Evolutionary conservation across 1,139 yeast genomes (phyloP).

Genomic region (Wickerhamomyces sp.): DNA sequence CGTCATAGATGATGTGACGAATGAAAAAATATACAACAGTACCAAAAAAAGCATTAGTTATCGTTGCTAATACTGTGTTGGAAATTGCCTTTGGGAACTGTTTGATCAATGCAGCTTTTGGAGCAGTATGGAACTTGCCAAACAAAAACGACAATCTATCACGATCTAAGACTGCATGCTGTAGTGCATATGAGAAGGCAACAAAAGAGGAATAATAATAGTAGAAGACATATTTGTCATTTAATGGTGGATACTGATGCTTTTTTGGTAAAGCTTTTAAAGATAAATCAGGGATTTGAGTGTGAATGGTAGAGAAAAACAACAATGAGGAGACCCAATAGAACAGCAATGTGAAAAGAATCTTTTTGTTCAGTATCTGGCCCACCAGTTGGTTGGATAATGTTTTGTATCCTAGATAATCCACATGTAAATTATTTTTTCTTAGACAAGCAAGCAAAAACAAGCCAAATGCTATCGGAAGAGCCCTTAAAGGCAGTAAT

Average conservation of each 20-base stretch:
- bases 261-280: slow-evolving; percentile 33
- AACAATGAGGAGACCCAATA: slow-evolving; percentile 37
- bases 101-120: slow-evolving; percentile 27
- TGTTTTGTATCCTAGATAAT: slow-evolving; percentile 45
- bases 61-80: slow-evolving; percentile 34
- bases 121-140: slow-evolving; percentile 33
- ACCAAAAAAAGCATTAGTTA: slow-evolving; percentile 27
- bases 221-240: slow-evolving; percentile 56
- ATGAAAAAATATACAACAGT: slow-evolving; percentile 45
- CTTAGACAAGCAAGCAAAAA: slow-evolving; percentile 44
- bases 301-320: slow-evolving; percentile 30
- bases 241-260: slow-evolving; percentile 51
- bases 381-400: slow-evolving; percentile 42
- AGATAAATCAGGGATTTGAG: slow-evolving; percentile 24
- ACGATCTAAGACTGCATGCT: slow-evolving; percentile 53
- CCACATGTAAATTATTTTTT: slow-evolving; percentile 45
- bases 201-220: slow-evolving; percentile 37
- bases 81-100: slow-evolving; percentile 33
- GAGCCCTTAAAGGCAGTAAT: slow-evolving; percentile 19
- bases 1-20: slow-evolving; percentile 43
- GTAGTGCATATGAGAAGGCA: slow-evolving; percentile 45
- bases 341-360: slow-evolving; percentile 31
- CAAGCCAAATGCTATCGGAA: slow-evolving; percentile 25
- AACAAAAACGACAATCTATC: slow-evolving; percentile 50
- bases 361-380: slow-evolving; percentile 39